These are phyloP conservation scores for Vicia faba DNA, from an alignment of 306 rosid genomes.

Conservation along the genomic window DNA sequence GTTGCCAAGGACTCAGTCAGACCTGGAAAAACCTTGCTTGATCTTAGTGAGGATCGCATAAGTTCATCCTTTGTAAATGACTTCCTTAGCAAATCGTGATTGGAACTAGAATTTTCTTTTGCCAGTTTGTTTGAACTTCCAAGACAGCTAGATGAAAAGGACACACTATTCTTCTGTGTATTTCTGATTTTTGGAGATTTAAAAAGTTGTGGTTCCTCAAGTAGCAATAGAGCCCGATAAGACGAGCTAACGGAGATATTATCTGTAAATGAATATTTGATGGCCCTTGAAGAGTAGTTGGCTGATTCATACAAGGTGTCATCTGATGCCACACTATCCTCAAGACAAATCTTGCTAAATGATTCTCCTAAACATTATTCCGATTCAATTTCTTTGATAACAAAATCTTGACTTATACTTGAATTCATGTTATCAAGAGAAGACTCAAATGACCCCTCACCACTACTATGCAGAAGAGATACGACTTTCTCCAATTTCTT, in stretches of 20 bases:
- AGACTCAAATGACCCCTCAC: too few species aligned
- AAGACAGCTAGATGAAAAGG: constrained; percentile 60
- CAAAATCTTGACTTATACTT: too few species aligned
- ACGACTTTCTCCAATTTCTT: too few species aligned
- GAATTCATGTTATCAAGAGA: too few species aligned
- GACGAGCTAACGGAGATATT: constrained; percentile 69
- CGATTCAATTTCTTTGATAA: too few species aligned
- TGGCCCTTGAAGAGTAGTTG: constrained; percentile 47
- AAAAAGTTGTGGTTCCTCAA: constrained; percentile 73
- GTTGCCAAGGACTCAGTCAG: constrained; percentile 89
- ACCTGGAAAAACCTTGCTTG: constrained; percentile 66
- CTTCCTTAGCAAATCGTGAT: constrained; percentile 54
- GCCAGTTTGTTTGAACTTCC: constrained; percentile 52
- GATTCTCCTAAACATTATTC: constrained; percentile 44
- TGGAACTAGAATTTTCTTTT: constrained; percentile 55
- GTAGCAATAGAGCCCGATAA: constrained; percentile 55
- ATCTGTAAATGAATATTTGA: constrained; percentile 51
- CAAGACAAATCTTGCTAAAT: constrained; percentile 41
- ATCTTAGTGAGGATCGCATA: constrained; percentile 56
- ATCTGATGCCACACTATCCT: constrained; percentile 49
- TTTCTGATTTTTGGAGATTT: constrained; percentile 92
- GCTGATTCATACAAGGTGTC: constrained; percentile 32
- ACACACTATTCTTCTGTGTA: constrained; percentile 65
- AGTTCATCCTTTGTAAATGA: constrained; percentile 53
- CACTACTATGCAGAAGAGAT: too few species aligned